Evolutionary conservation across 2,329 filamentous ascomycete species (phyloP), one percentile per base, ranked within the genome.

Genomic region (Ceratocystis alfenasii): DNA sequence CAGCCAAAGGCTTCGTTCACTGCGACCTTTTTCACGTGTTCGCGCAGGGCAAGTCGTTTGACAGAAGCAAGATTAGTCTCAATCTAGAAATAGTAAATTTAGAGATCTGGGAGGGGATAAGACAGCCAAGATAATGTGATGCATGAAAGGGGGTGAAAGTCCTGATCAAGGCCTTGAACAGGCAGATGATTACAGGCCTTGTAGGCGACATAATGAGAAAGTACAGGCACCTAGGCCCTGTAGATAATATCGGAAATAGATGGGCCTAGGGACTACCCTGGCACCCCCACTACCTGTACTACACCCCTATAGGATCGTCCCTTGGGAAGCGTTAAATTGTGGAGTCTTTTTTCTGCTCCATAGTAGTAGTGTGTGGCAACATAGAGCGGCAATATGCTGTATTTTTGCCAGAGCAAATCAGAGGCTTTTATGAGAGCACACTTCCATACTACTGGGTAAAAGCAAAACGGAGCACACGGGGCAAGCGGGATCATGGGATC

Each of bases 11-110:
- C 28, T 59, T 59, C 28, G 28, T 59, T 59, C 28, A n/a, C 55
- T 59, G 55, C 28, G 55, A 59, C 55, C 12, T n/a, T 59, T 36
- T 36, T 59, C 55, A 59, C 55, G 55, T 59, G 55, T 36, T 36
- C 12, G 55, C 33, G 48, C 48, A 53, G 48, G 48, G 10, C 48
- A 53, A 15, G 20, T n/a, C 17, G 55, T 33, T 30, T 59, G 55
- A 59, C 55, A 59, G 55, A 36, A 59, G 28, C 10, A 53, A 53
- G 48, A 53, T 53, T 41, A 41, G 48, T 25, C 5, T 25, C 30
- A 36, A 36, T 17, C 25, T 36, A 20, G 28, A 59, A 33, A 33
- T 59, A 59, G 25, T 8, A 30, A 57, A 7, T n/a, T 41, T 30
- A 57, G 53, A 30, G 28, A 57, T 30, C 1, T n/a, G 22, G 48